Evolutionary conservation across 73 alveolate species (phyloP).

Genomic region (Paramecium pentaurelia): DNA sequence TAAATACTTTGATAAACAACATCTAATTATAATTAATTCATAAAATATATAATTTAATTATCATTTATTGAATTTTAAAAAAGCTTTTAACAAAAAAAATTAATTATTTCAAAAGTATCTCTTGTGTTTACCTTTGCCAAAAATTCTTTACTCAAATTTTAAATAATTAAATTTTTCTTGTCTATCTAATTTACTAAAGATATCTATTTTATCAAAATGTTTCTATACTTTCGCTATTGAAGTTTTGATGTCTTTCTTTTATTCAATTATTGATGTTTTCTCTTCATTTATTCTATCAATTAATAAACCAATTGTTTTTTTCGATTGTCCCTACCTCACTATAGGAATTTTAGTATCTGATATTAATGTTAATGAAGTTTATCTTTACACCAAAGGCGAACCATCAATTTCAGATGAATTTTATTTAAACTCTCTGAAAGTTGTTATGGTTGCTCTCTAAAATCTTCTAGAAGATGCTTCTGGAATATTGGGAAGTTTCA

Average conservation of each 20-base stretch:
- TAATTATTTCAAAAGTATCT: neutral
- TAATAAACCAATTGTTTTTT: neutral
- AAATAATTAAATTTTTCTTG: neutral
- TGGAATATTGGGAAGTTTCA: neutral
- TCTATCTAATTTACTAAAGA: constrained; percentile 4
- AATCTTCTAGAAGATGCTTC: neutral
- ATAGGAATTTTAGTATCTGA: neutral
- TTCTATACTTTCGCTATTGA: neutral
- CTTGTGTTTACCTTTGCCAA: neutral
- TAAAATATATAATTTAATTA: neutral
- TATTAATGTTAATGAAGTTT: neutral
- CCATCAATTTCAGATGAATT: neutral
- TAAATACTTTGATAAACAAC: neutral
- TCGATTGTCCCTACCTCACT: neutral
- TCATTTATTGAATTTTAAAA: neutral
- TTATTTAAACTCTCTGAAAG: neutral
- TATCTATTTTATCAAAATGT: neutral
- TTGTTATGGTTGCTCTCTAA: neutral
- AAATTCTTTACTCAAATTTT: neutral
- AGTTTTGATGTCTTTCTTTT: neutral
- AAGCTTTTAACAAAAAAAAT: neutral
- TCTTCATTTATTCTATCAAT: neutral
- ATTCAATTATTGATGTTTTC: neutral
- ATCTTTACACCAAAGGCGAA: neutral
- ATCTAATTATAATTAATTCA: neutral